Percentiles rank a stretch among this genome's conserved stretches.
Conservation (phyloP, 176 grass and related monocot genomes). For the Ensete ventricosum region DNA sequence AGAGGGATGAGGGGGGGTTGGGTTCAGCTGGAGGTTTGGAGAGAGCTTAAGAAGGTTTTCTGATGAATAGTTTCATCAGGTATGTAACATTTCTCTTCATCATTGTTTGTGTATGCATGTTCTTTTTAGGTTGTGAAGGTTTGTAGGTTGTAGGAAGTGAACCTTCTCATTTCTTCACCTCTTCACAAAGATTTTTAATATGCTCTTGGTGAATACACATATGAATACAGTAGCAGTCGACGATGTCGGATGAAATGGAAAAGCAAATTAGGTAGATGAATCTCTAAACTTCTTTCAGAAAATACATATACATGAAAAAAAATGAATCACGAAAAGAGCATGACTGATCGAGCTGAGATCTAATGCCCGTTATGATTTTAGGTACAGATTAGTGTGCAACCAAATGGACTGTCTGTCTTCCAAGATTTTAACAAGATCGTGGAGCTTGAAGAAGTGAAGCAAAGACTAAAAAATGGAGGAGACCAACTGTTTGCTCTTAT, state of each 20-base stretch:
- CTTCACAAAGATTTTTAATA: not conserved
- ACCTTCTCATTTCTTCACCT: not conserved
- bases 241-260: too few relatives aligned
- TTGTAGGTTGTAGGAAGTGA: not conserved
- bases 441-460: constrained; percentile 54
- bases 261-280: too few relatives aligned
- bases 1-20: too few relatives aligned
- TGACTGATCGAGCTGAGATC: too few relatives aligned
- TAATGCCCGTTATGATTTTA: too few relatives aligned
- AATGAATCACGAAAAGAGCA: too few relatives aligned
- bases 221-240: too few relatives aligned
- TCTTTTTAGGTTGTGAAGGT: not conserved
- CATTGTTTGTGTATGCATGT: not conserved
- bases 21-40: too few relatives aligned
- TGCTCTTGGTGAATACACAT: too few relatives aligned
- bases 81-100: constrained; percentile 4
- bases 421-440: constrained; percentile 49
- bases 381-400: not conserved
- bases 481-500: constrained; percentile 61
- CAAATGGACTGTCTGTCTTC: constrained; percentile 81
- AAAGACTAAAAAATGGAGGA: constrained; percentile 34
- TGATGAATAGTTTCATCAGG: constrained; percentile 18
- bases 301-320: too few relatives aligned
- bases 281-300: too few relatives aligned
- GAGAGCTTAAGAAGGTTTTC: not conserved